A percentile compares a stretch with the other conserved stretches of the same genome.
Evolutionary conservation across 306 rosid genomes (phyloP).

Genomic region (Quercus rubra): DNA sequence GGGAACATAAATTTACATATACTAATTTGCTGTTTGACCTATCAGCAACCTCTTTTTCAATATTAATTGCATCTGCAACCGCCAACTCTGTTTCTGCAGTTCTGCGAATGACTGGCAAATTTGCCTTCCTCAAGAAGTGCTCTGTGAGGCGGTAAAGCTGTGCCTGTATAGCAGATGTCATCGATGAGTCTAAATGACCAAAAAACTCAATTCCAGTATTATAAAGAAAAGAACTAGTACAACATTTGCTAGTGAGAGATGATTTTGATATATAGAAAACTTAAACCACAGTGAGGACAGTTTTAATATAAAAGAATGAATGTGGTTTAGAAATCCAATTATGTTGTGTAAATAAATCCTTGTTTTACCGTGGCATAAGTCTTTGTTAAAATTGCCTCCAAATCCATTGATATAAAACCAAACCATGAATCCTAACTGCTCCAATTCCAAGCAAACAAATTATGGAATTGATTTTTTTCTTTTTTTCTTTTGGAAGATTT

Average conservation of each 20-base stretch:
- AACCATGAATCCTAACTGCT: background rate
- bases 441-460: background rate
- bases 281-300: background rate
- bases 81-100: constrained; percentile 89
- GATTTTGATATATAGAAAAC: background rate
- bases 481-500: background rate
- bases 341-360: background rate
- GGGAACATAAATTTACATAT: constrained; percentile 84
- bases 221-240: constrained; percentile 6
- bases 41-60: constrained; percentile 86
- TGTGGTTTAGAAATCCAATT: background rate
- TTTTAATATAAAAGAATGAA: background rate
- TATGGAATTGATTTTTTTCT: background rate
- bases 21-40: constrained; percentile 85
- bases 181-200: constrained; percentile 5
- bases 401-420: background rate
- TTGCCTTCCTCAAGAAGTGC: constrained; percentile 72
- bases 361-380: background rate
- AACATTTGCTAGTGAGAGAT: background rate
- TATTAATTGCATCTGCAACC: constrained; percentile 90
- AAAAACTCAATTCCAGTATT: constrained; percentile 3
- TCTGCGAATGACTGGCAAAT: constrained; percentile 62
- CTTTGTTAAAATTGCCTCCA: background rate
- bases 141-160: constrained; percentile 88
- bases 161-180: constrained; percentile 44